Evolutionary conservation across 495 filamentous ascomycete genomes (phyloP), one percentile per base, ranked within the genome.

Genomic region (Lophiostoma macrostomum): DNA sequence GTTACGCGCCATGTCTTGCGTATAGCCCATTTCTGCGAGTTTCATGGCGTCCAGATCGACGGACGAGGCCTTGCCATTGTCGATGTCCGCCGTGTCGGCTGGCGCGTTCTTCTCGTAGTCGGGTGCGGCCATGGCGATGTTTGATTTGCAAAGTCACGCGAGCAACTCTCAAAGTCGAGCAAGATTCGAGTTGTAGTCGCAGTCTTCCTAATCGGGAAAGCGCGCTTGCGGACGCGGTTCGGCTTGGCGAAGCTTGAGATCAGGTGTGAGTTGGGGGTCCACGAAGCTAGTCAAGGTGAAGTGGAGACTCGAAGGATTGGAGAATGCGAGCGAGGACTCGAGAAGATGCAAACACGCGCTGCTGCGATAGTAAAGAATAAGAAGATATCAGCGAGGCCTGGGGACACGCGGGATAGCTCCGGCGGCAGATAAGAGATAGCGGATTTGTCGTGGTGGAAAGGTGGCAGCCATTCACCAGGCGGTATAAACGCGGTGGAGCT

Each of bases 1-100:
- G 52, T 83, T 81, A 48, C 80, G 74, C 45, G 73, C 67, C 67
- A 83, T 69, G 37, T 80, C 75, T 54, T 81, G 79, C 5, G 69
- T 71, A 59, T 82, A 83, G 11, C 80, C 80, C 79, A 84, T 81
- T 41, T 77, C 74, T 1, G 65, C 65, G 8, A 67, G 46, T 39
- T 65, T 65, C 39, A 63, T 46, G 11, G 63, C 65, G 34, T 67
- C 65, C 11, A 23, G 37, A 36, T 65, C 65, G 27, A 65, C 34
- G 29, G 42, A 20, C 8, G 39, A 36, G 30, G 20, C 27, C 6
- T 48, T 34, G 27, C 47, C 58, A 22, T 45, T 30, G 2, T 42
- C 53, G 24, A 31, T 24, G 20, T 48, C 47, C 7, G 37, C n/a
- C 5, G 49, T 34, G 0, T 32, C 38, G 6, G 40, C 25, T 6